Conservation (phyloP, 2,329 filamentous ascomycete genomes). For the Calonectria naviculata region DNA sequence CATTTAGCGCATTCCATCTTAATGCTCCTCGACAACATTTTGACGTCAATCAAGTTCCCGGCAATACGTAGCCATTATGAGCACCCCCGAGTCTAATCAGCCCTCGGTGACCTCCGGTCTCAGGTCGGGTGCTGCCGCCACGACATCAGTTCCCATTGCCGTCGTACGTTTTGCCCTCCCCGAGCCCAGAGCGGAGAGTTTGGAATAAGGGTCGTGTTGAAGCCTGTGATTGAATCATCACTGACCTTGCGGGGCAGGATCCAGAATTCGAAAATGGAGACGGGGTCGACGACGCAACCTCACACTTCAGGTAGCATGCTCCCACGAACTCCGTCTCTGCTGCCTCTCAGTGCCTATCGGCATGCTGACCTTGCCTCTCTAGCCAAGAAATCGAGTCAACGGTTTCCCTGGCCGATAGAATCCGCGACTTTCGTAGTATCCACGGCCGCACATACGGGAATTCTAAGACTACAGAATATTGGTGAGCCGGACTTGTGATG, state of each 20-base stretch:
- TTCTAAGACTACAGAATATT: slow-evolving; percentile 32
- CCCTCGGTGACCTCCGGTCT: slow-evolving; percentile 15
- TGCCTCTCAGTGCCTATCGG: background rate
- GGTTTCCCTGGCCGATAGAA: slow-evolving; percentile 30
- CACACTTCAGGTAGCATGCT: slow-evolving; percentile 20
- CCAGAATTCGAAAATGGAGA: slow-evolving; percentile 24
- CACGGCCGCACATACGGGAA: slow-evolving; percentile 32
- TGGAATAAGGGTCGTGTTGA: background rate
- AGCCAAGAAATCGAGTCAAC: slow-evolving; percentile 28
- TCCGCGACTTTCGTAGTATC: slow-evolving; percentile 30
- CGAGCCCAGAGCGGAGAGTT: background rate
- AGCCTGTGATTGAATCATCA: background rate
- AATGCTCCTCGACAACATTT: background rate
- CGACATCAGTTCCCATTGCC: slow-evolving; percentile 23
- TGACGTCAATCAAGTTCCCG: background rate
- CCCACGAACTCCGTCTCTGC: background rate
- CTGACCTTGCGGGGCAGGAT: slow-evolving; percentile 24
- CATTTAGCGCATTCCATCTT: background rate
- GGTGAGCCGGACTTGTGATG: slow-evolving; percentile 15
- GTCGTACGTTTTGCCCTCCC: slow-evolving; percentile 12
- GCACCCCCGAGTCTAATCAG: background rate
- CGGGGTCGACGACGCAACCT: slow-evolving; percentile 18
- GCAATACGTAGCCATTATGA: background rate
- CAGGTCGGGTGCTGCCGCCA: background rate
- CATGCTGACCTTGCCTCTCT: background rate